phyloP scores from a whole-genome alignment of 768 basidiomycete species.

The Boletus subparvulus region DNA sequence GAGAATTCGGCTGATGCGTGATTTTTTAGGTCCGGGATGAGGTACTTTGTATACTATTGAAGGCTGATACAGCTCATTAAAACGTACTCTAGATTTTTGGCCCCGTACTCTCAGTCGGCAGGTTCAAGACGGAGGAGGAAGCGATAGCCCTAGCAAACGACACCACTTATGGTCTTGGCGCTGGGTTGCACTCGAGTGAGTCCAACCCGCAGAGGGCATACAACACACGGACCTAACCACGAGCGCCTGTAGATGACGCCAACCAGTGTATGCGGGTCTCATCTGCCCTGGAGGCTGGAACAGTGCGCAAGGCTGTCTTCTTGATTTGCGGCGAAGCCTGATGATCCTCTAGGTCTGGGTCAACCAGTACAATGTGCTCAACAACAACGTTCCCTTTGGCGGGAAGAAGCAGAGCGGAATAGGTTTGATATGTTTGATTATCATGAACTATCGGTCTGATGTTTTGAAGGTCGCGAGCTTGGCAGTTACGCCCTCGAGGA shows the following conservation, averaged over 20 bases:
- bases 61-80: conserved; percentile 9
- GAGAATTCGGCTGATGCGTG: conserved; percentile 23
- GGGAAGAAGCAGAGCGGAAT: conserved; percentile 93
- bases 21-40: conserved; percentile 31
- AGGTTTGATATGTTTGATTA: conserved; percentile 40
- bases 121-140: conserved; percentile 86
- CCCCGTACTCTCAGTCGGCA: conserved; percentile 82
- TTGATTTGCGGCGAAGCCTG: not conserved
- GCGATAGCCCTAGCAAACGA: conserved; percentile 83
- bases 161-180: conserved; percentile 88
- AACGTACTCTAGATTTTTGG: conserved; percentile 75
- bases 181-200: conserved; percentile 85
- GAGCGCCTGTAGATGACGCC: conserved; percentile 59
- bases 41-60: conserved; percentile 18
- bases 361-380: conserved; percentile 82
- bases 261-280: conserved; percentile 89
- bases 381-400: conserved; percentile 92
- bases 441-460: conserved; percentile 9
- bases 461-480: conserved; percentile 73
- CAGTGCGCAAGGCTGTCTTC: conserved; percentile 45
- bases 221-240: not conserved
- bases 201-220: conserved; percentile 2
- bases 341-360: conserved; percentile 70
- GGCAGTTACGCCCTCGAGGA: conserved; percentile 83
- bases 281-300: conserved; percentile 83